These are phyloP conservation scores for Trypethelium eluteriae DNA, from an alignment of 495 filamentous ascomycete species.

Conservation along the genomic window DNA sequence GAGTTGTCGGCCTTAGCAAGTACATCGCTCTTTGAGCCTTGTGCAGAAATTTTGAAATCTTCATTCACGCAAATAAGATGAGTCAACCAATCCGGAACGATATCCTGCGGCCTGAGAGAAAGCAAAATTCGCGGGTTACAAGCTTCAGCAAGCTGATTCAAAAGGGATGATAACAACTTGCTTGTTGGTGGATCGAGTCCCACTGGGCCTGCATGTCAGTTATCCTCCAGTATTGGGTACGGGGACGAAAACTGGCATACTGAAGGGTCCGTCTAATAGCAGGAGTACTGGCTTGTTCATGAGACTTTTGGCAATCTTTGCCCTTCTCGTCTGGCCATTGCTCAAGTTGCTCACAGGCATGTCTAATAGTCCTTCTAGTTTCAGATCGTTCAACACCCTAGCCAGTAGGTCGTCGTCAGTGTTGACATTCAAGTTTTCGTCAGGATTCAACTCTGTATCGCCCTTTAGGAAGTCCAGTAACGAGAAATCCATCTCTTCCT, in stretches of 20 bases:
- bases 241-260: slow-evolving; percentile 35
- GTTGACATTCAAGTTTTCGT: slow-evolving; percentile 42
- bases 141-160: slow-evolving; percentile 56
- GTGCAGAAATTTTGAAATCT: slow-evolving; percentile 47
- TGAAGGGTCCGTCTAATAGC: slow-evolving; percentile 90
- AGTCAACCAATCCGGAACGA: slow-evolving; percentile 81
- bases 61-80: slow-evolving; percentile 64
- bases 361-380: slow-evolving; percentile 54
- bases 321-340: slow-evolving; percentile 83
- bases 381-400: slow-evolving; percentile 57
- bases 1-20: slow-evolving; percentile 35
- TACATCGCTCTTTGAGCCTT: slow-evolving; percentile 51
- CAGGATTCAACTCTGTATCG: slow-evolving; percentile 66
- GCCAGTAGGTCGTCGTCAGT: slow-evolving; percentile 45
- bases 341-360: slow-evolving; percentile 82
- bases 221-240: slow-evolving; percentile 21
- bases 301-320: slow-evolving; percentile 79
- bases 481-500: slow-evolving; percentile 81
- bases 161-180: slow-evolving; percentile 57
- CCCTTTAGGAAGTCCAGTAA: slow-evolving; percentile 70
- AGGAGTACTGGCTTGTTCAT: slow-evolving; percentile 70
- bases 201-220: slow-evolving; percentile 37
- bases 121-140: slow-evolving; percentile 64
- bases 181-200: slow-evolving; percentile 81
- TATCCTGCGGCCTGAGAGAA: slow-evolving; percentile 74